phyloP scores from a whole-genome alignment of 73 alveolate genomes.

The Symbiodinium pilosum region DNA sequence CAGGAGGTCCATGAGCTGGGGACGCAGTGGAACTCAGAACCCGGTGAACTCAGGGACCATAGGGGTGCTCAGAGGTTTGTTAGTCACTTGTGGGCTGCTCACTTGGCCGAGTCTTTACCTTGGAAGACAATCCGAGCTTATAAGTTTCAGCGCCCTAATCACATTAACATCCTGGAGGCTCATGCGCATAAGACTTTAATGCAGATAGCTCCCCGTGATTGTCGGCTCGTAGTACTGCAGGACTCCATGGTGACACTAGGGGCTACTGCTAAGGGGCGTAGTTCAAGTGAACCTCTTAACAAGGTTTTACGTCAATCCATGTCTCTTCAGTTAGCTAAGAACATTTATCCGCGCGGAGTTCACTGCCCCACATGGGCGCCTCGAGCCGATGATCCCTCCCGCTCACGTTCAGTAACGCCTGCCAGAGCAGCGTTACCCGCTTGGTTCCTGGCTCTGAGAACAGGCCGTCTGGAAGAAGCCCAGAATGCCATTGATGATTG shows the following conservation, averaged over 20 bases:
- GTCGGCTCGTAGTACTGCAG: background rate
- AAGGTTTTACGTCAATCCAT: background rate
- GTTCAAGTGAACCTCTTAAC: background rate
- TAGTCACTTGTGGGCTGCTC: conserved; percentile 19
- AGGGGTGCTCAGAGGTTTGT: background rate
- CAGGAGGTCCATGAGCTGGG: background rate
- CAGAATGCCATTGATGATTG: background rate
- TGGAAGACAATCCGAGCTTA: background rate
- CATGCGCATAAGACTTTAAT: background rate
- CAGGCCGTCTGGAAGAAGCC: background rate
- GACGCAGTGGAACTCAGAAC: background rate
- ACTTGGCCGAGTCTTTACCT: background rate
- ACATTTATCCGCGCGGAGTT: background rate
- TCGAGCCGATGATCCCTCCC: conserved; percentile 40
- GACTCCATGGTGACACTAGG: conserved; percentile 51
- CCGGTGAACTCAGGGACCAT: background rate
- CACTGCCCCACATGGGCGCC: conserved; percentile 33
- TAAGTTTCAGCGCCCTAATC: background rate
- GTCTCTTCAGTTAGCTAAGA: background rate
- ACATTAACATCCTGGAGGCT: background rate
- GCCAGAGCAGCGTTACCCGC: background rate
- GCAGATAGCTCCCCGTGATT: background rate
- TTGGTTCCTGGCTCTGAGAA: background rate
- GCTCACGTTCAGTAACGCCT: background rate
- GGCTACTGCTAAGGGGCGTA: background rate